Evolutionary conservation across 495 filamentous ascomycete genomes (phyloP), one percentile per base, ranked within the genome.

Genomic region (Geoglossum glabrum): DNA sequence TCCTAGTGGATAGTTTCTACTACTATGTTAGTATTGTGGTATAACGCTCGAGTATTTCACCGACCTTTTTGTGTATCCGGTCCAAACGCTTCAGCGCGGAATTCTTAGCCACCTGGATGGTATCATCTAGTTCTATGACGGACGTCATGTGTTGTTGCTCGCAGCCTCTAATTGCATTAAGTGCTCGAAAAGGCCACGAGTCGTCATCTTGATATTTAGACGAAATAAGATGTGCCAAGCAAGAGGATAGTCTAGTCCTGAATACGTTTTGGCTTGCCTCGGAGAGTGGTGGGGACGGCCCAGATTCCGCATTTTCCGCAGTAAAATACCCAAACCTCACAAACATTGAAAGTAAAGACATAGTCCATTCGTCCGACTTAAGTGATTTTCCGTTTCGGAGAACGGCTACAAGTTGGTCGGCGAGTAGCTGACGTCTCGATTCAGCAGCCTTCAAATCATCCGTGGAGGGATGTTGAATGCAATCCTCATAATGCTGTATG

Each of bases 201-300:
- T 36, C 28, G 11, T 40, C 30, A 57, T 43, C 26, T 31, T 47
- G 45, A 45, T 27, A 25, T 27, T 30, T 56, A 9, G 57, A 23
- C n/a, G 76, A 71, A 23, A 87, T 75, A 2, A 93, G 71, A 61
- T 83, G 82, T 45, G 83, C 78, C 59, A 94, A 76, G 49, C 76
- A 79, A 25, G 78, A 80, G 45, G 76, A 74, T 51, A 93, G 75
- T 15, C 84, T 74, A 56, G 75, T 78, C 49, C 83, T 79, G 62
- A 90, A 83, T 27, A 84, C 70, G 28, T 80, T 78, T 65, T 82
- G 79, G n/a, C 77, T 84, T 19, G 74, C 73, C 28, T 74, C 72
- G 0, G 83, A 81, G 1, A 83, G 57, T 0, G 71, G 63, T 26
- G 76, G 75, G 51, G 69, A 62, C 4, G 73, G 67, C 25, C 57